Conservation (phyloP, 1,284 basidiomycete genomes). For the Cutaneotrichosporon mucoides region DNA sequence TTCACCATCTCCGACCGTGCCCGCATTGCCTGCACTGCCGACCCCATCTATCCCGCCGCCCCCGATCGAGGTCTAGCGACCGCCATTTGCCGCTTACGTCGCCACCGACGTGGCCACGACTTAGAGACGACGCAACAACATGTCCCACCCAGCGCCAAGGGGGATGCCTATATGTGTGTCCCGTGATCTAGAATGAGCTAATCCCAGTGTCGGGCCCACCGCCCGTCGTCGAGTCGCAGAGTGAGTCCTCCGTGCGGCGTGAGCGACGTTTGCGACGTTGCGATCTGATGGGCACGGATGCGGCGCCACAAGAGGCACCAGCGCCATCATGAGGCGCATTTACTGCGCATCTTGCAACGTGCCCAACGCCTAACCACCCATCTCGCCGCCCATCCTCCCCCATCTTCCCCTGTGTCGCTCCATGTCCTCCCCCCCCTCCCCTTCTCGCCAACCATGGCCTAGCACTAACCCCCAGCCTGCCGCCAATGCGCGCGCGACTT, state of each 20-base stretch:
- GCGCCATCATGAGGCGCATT: too few species aligned
- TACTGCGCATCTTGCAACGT: too few species aligned
- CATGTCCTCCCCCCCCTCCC: background rate
- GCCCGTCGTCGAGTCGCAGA: constrained; percentile 38
- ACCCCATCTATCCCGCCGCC: too few species aligned
- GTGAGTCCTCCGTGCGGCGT: constrained; percentile 22
- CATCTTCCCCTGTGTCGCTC: background rate
- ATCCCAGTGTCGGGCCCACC: constrained; percentile 47
- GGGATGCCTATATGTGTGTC: constrained; percentile 41
- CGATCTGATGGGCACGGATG: too few species aligned
- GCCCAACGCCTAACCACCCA: too few species aligned
- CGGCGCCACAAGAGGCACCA: too few species aligned
- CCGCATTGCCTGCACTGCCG: too few species aligned
- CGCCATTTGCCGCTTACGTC: background rate
- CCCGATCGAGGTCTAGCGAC: background rate
- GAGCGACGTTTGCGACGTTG: too few species aligned
- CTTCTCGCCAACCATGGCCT: too few species aligned
- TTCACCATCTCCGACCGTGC: too few species aligned
- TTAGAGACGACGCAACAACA: background rate
- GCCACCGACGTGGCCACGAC: too few species aligned
- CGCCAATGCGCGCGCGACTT: constrained; percentile 45
- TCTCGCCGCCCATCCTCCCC: too few species aligned
- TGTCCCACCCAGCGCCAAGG: constrained; percentile 4
- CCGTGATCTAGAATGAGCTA: background rate
- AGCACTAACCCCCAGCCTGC: constrained; percentile 28